Conservation (phyloP, 176 grass and related monocot genomes). For the Alloteropsis semialata region DNA sequence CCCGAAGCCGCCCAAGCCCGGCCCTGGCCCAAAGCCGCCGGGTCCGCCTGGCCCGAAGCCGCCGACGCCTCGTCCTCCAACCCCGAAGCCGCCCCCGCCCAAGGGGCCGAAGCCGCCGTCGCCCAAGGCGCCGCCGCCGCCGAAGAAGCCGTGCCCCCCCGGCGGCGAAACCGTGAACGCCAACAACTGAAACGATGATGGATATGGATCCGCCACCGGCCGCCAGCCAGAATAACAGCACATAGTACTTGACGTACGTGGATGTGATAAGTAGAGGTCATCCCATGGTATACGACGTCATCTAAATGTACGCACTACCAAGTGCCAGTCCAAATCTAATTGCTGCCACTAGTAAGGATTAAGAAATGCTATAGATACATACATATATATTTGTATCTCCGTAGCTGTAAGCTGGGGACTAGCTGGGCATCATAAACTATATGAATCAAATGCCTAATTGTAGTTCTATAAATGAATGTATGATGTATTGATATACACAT, state of each 20-base stretch:
- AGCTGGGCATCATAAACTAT: background rate
- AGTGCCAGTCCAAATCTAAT: background rate
- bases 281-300: background rate
- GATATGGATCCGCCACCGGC: background rate
- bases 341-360: background rate
- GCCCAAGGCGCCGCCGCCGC: background rate
- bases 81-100: background rate
- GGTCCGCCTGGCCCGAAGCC: too few relatives aligned
- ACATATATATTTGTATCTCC: too few relatives aligned
- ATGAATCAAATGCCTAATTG: background rate
- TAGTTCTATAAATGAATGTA: background rate
- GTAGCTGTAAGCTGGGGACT: background rate
- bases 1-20: background rate
- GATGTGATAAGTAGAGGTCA: background rate
- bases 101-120: background rate
- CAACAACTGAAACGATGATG: background rate
- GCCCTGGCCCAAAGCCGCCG: background rate
- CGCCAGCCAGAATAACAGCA: background rate
- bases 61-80: too few relatives aligned
- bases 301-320: background rate
- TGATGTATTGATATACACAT: background rate
- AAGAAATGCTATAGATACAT: background rate
- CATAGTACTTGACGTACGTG: background rate
- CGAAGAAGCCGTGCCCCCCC: background rate
- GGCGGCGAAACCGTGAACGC: background rate